Conservation (phyloP, 495 filamentous ascomycete species). For the Acidiella bohemica region DNA sequence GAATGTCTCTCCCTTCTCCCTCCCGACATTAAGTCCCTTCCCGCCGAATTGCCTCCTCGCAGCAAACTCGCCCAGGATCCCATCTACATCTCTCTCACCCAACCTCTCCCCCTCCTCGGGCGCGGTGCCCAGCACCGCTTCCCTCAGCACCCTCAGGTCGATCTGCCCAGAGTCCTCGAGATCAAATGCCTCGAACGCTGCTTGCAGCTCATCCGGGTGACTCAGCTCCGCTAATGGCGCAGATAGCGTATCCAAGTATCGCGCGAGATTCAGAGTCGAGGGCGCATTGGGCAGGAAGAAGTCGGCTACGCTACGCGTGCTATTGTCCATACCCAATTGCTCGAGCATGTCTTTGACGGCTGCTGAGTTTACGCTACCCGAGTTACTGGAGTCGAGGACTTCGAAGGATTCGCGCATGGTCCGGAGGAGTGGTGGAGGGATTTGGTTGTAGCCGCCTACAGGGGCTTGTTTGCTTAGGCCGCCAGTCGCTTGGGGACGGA, state of each 20-base stretch:
- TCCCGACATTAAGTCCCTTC: constrained; percentile 10
- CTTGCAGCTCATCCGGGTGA: constrained; percentile 59
- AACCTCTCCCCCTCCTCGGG: constrained; percentile 47
- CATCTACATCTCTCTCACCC: constrained; percentile 66
- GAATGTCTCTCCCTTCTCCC: constrained; percentile 54
- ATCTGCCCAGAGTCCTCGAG: constrained; percentile 90
- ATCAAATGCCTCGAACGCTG: constrained; percentile 88
- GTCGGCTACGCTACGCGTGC: constrained; percentile 43
- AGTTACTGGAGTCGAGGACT: constrained; percentile 70
- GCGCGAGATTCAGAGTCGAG: constrained; percentile 46
- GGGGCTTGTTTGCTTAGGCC: constrained; percentile 12
- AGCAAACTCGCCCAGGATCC: constrained; percentile 69
- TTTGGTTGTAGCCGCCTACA: constrained; percentile 16
- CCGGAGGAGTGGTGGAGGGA: constrained; percentile 28
- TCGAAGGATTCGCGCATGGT: constrained; percentile 71
- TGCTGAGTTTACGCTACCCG: constrained; percentile 58
- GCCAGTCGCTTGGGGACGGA: constrained; percentile 1
- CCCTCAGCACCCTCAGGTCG: constrained; percentile 65
- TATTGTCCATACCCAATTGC: constrained; percentile 51
- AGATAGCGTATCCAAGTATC: constrained; percentile 68
- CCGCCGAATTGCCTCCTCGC: constrained; percentile 59
- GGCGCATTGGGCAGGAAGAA: constrained; percentile 58
- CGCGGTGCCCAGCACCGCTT: constrained; percentile 67
- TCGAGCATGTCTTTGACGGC: constrained; percentile 70
- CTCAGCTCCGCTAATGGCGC: constrained; percentile 57